Base-by-base conservation (phyloP, 2,329 filamentous ascomycete genomes). In the Pseudocercospora cruenta region DNA sequence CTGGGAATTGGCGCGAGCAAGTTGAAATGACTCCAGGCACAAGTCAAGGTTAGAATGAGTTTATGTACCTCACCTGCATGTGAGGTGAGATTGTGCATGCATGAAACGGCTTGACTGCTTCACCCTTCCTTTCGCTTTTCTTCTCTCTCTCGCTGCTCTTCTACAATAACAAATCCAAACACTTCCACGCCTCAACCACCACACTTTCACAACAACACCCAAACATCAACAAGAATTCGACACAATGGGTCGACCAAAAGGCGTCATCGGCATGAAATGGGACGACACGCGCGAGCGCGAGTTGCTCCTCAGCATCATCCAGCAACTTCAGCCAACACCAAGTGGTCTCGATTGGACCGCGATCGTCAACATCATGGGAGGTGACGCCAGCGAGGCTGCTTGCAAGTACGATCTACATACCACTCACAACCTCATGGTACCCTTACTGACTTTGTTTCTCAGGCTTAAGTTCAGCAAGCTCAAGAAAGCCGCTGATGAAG, bases 251-350 rank as follows among this genome's bases (percentile, higher is more conserved):
- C 2, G 45, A 49, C 45, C 45, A 49, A 49, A 49, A 49, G 45
- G 45, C 12, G n/a, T 22, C 45, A 49, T 49, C 10, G 45, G 45
- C 45, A 49, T 58, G 33, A 55, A 58, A 16, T 67, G 65, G 65
- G 53, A 64, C 53, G 62, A 67, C 58, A 31, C 58, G 14, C 12
- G 28, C 33, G 65, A 67, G 31, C 57, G 51, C 47, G 39, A 60
- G 24, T 43, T 67, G 28, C 39, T 67, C 14, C 62, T 67, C 58
- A 49, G n/a, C 36, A 45, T 67, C 58, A 62, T 62, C 62, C 39
- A 60, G 5, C 45, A 49, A 14, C 45, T 49, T 19, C 45, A 49
- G n/a, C 45, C 58, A 24, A 55, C 28, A 5, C 51, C 58, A 19
- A 64, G 33, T 31, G 36, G 33, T 8, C n/a, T 43, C 19, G 47